phyloP scores from a whole-genome alignment of 2,329 filamentous ascomycete genomes.

The Curvularia verruculosa region DNA sequence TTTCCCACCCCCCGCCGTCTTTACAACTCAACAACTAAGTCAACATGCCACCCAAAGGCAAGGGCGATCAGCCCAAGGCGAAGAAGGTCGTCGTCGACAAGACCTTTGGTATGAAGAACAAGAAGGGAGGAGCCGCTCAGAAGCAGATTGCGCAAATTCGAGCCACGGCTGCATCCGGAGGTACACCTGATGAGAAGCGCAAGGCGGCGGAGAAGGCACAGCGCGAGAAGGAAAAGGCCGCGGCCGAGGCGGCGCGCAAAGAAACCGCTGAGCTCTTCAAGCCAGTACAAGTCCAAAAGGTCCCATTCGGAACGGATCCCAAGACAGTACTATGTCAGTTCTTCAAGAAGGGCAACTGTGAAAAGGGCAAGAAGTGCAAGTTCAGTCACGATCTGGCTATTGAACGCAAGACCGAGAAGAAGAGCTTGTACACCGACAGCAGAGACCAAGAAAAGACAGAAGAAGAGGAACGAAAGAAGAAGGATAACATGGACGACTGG shows the following conservation, averaged over 20 bases:
- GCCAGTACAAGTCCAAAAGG: slow-evolving; percentile 94
- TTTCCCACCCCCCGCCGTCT: slow-evolving; percentile 9
- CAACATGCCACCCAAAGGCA: slow-evolving; percentile 75
- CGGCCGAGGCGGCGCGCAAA: slow-evolving; percentile 80
- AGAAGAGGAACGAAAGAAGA: slow-evolving; percentile 77
- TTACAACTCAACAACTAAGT: slow-evolving; percentile 18
- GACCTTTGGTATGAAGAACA: slow-evolving; percentile 99
- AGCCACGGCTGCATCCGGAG: slow-evolving; percentile 66
- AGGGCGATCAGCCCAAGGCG: slow-evolving; percentile 54
- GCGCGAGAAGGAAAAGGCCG: slow-evolving; percentile 86
- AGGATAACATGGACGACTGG: slow-evolving; percentile 94
- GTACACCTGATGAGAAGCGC: slow-evolving; percentile 85
- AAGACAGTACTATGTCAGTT: slow-evolving; percentile 98
- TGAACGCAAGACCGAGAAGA: slow-evolving; percentile 92
- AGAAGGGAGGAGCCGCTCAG: slow-evolving; percentile 91
- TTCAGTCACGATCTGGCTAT: slow-evolving; percentile 91
- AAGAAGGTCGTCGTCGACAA: slow-evolving; percentile 83
- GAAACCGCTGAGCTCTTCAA: slow-evolving; percentile 85
- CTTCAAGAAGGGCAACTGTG: slow-evolving; percentile 95
- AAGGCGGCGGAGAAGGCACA: slow-evolving; percentile 69
- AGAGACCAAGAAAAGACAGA: slow-evolving; percentile 74
- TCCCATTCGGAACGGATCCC: slow-evolving; percentile 95
- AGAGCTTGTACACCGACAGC: slow-evolving; percentile 84
- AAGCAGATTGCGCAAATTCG: slow-evolving; percentile 84
- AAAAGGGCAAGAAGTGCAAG: slow-evolving; percentile 94